Evolutionary conservation across 139 green algal genomes (phyloP).

Genomic region (Ettlia oleoabundans): DNA sequence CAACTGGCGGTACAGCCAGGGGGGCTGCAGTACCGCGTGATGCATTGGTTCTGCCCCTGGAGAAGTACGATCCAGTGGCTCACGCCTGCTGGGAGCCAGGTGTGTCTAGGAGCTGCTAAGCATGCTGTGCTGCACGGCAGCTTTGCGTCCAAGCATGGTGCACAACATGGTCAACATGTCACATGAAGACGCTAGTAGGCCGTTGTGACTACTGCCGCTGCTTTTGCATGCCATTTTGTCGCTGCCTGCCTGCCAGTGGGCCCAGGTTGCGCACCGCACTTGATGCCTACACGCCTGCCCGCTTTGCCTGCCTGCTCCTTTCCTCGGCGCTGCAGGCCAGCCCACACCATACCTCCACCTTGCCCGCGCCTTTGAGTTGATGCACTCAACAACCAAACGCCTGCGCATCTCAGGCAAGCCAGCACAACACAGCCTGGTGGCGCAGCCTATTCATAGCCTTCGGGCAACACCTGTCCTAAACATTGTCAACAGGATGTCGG

Average conservation of each 20-base stretch:
- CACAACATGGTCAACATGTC: too few relatives aligned
- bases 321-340: slow-evolving; percentile 9
- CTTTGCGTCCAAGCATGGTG: too few relatives aligned
- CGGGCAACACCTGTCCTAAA: background rate
- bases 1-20: background rate
- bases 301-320: slow-evolving; percentile 45
- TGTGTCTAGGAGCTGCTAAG: background rate
- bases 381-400: slow-evolving; percentile 78
- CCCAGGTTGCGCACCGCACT: background rate
- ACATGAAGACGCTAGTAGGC: too few relatives aligned
- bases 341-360: slow-evolving; percentile 84
- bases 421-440: background rate
- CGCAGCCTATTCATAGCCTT: background rate
- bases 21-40: slow-evolving; percentile 33
- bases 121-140: too few relatives aligned
- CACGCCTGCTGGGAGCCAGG: slow-evolving; percentile 66
- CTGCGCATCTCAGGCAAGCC: slow-evolving; percentile 61
- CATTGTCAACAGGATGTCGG: too few relatives aligned
- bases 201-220: background rate
- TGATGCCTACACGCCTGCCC: background rate
- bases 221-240: background rate
- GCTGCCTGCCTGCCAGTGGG: background rate
- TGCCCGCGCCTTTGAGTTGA: slow-evolving; percentile 64
- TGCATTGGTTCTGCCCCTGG: slow-evolving; percentile 19
- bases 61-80: slow-evolving; percentile 55